These are phyloP conservation scores for Cercospora sp. DNA, from an alignment of 2,329 filamentous ascomycete genomes.

Conservation along the genomic window DNA sequence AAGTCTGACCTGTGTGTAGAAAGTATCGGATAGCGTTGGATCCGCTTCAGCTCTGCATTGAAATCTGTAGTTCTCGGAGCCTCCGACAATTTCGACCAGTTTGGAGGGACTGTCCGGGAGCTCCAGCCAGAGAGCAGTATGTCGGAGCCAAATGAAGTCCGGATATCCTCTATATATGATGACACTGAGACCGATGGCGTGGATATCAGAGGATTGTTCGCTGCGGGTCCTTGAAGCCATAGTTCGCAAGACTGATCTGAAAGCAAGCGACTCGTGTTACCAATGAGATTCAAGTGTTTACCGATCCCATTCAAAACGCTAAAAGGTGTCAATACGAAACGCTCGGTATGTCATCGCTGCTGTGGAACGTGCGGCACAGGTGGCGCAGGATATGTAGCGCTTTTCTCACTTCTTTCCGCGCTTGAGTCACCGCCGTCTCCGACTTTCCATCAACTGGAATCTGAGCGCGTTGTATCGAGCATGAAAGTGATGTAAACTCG, in stretches of 20 bases:
- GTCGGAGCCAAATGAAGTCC: constrained; percentile 1
- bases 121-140: not conserved
- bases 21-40: constrained; percentile 17
- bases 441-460: not conserved
- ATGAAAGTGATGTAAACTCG: not conserved
- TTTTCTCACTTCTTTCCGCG: not conserved
- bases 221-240: not conserved
- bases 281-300: not conserved
- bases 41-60: not conserved
- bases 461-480: not conserved
- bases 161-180: constrained; percentile 1
- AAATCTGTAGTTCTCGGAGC: constrained; percentile 11
- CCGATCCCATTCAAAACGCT: not conserved
- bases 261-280: not conserved
- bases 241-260: not conserved
- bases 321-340: not conserved
- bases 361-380: not conserved
- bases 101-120: not conserved
- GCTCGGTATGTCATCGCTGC: not conserved
- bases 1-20: constrained; percentile 16
- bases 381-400: not conserved
- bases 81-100: not conserved
- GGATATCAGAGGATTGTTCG: not conserved
- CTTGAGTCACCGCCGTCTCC: not conserved
- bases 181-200: not conserved